Evolutionary conservation across 768 basidiomycete genomes (phyloP), one percentile per base, ranked within the genome.

Genomic region (Xanthoconium stramineum): DNA sequence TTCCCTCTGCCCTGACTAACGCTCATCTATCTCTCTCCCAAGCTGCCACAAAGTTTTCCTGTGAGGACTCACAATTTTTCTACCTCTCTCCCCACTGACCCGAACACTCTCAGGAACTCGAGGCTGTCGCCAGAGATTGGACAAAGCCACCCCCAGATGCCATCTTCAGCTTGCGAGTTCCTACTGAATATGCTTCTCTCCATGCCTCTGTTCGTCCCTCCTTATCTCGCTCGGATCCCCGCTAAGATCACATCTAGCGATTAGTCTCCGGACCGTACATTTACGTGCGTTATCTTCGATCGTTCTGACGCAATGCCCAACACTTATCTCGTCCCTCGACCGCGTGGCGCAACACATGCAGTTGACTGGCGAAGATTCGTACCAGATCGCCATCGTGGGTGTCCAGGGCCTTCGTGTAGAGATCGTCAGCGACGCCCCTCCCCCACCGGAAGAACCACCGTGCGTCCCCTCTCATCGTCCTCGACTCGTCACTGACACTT

Each of bases 291-390:
- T 35, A 58, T 60, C 58, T 52, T 47, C 50, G 62, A 62, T 57
- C 52, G 19, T 49, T 30, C 44, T 47, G 49, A 45, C 42, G 52
- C 58, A 61, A 53, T 50, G 42, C 32, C 11, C 28, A 47, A 32
- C 36, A 36, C 49, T 62, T 51, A 60, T 56, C 30, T 56, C 55
- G 32, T 50, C 35, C 58, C 50, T 60, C 47, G 61, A 40, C 53
- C 65, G 62, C 65, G 63, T 65, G 65, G 45, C 42, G 58, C 59
- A 59, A 62, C 38, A 17, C 50, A 59, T 56, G 13, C 60, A 92
- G 90, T 76, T 93, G 55, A 89, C 88, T 14, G 81, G 86, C 50
- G 90, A 94, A 68, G 91, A 92, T 64, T 92, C 91, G 8, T 94
- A 85, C 69, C 89, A 92, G 75, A 92, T 94, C 59, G 90, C 91